These are phyloP conservation scores for Annulohypoxylon nitens DNA, from an alignment of 495 filamentous ascomycete genomes.

Conservation along the genomic window DNA sequence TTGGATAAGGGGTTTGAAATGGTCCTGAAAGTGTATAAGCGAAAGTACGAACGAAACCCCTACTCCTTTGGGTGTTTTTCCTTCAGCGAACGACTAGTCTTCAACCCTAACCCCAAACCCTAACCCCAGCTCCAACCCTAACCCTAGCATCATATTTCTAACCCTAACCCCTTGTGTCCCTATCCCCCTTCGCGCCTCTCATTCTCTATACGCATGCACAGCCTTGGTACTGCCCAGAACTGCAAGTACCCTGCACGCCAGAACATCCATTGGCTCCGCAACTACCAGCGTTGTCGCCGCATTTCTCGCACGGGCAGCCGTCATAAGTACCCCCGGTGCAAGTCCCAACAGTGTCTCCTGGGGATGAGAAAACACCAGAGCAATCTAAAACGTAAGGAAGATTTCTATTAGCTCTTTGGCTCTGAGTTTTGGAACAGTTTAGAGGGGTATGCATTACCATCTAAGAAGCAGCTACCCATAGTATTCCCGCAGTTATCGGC, in stretches of 20 bases:
- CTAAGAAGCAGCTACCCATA: not conserved
- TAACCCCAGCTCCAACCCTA: too few species aligned
- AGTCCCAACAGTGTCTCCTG: not conserved
- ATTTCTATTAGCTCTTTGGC: too few species aligned
- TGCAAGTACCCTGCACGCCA: not conserved
- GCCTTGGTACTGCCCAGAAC: not conserved
- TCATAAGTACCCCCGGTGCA: not conserved
- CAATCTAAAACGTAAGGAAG: not conserved
- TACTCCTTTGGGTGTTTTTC: too few species aligned
- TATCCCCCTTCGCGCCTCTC: not conserved
- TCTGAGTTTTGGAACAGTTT: not conserved
- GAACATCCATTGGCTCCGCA: not conserved
- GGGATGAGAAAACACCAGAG: not conserved
- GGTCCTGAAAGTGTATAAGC: too few species aligned
- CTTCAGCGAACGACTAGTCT: too few species aligned
- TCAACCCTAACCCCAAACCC: too few species aligned
- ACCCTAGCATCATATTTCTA: too few species aligned
- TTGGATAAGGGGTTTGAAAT: too few species aligned
- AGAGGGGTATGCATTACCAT: not conserved
- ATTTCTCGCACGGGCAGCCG: constrained; percentile 2
- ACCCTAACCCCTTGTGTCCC: too few species aligned
- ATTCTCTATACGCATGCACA: not conserved
- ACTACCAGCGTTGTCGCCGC: not conserved
- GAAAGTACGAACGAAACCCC: too few species aligned
- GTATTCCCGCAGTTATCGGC: not conserved